Percentiles rank a stretch among this genome's conserved stretches.
These are phyloP conservation scores for Prinsepia uniflora DNA, from an alignment of 306 rosid species.

Conservation along the genomic window DNA sequence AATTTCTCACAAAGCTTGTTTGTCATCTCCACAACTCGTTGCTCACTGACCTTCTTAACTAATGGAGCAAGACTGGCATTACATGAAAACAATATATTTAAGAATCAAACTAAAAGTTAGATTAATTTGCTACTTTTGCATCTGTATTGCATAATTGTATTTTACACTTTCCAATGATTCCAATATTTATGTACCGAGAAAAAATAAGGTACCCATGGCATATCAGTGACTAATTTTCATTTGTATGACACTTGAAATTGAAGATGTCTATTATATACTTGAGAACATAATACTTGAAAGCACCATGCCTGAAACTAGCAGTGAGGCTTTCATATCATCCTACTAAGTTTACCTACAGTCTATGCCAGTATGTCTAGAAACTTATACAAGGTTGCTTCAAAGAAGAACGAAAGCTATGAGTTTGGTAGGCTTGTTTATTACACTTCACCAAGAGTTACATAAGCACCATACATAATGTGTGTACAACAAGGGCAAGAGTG, in stretches of 20 bases:
- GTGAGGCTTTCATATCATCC: background rate
- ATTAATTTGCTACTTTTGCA: background rate
- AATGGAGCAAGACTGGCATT: slow-evolving; percentile 81
- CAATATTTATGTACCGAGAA: background rate
- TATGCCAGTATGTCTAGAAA: background rate
- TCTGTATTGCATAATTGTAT: background rate
- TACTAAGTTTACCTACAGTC: background rate
- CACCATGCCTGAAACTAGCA: background rate
- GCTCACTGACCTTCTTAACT: slow-evolving; percentile 81
- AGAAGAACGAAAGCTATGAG: background rate
- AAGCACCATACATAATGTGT: background rate
- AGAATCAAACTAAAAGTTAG: background rate
- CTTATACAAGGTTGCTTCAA: background rate
- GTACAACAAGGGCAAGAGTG: background rate
- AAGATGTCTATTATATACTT: background rate
- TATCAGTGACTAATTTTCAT: background rate
- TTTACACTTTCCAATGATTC: background rate
- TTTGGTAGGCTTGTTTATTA: background rate
- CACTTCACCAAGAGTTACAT: background rate
- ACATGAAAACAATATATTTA: slow-evolving; percentile 7
- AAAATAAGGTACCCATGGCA: background rate
- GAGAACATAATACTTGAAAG: background rate
- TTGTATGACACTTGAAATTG: background rate
- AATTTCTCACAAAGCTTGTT: slow-evolving; percentile 72
- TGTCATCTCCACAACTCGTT: slow-evolving; percentile 88